Evolutionary conservation across 805 yeast species (phyloP).

Genomic region (Kodamaea laetipori): DNA sequence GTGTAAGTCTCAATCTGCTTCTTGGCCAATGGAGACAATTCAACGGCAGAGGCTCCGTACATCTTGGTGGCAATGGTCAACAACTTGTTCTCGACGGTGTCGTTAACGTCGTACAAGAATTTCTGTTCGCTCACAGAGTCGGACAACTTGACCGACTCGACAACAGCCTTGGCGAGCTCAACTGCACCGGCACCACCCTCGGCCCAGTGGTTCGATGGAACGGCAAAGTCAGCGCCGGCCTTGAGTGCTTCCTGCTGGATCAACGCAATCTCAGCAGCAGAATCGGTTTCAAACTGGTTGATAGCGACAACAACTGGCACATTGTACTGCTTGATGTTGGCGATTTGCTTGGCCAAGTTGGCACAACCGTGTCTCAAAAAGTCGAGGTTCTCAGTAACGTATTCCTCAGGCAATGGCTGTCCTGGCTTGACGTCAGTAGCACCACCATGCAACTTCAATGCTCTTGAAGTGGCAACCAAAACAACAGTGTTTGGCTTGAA

Average conservation of each 20-base stretch:
- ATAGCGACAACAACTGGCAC: constrained; percentile 91
- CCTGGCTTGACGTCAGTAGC: constrained; percentile 98
- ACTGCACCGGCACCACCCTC: constrained; percentile 92
- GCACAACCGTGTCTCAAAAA: constrained; percentile 77
- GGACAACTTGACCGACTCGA: constrained; percentile 59
- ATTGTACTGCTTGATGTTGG: constrained; percentile 80
- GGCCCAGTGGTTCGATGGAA: constrained; percentile 92
- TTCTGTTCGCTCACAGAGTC: constrained; percentile 39
- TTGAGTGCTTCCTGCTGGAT: constrained; percentile 77
- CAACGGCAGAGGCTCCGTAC: constrained; percentile 91
- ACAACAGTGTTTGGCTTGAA: constrained; percentile 87
- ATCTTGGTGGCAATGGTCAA: constrained; percentile 76
- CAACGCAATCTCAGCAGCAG: constrained; percentile 75
- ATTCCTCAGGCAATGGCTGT: constrained; percentile 77
- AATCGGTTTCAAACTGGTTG: constrained; percentile 82
- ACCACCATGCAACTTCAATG: constrained; percentile 96
- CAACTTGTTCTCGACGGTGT: constrained; percentile 78
- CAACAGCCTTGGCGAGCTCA: constrained; percentile 80
- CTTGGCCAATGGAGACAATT: constrained; percentile 78
- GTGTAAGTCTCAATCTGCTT: constrained; percentile 80
- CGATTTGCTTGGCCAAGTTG: constrained; percentile 87
- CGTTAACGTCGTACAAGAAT: constrained; percentile 69
- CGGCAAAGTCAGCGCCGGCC: constrained; percentile 95
- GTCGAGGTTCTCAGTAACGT: constrained; percentile 78
- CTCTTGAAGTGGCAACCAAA: constrained; percentile 93